Evolutionary conservation across 257 asterid genomes (phyloP).

Genomic region (Gentiana macrophylla): DNA sequence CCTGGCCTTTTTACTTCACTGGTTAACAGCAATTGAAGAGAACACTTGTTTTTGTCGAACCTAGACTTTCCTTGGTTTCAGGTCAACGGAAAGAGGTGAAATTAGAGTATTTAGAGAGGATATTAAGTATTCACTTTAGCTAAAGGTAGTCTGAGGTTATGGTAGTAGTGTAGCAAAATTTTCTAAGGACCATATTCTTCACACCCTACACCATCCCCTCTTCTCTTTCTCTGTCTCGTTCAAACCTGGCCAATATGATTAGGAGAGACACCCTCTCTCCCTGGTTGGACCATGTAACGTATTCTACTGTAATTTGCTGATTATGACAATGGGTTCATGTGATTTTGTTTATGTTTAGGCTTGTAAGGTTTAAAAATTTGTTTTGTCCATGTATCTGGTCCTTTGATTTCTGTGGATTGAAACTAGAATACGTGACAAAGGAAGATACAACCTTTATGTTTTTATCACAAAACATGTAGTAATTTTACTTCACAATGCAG

Average conservation of each 20-base stretch:
- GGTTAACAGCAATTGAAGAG: too few relatives aligned
- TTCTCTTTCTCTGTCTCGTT: neutral
- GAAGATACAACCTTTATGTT: neutral
- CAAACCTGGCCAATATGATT: neutral
- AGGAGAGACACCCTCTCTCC: neutral
- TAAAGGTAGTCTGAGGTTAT: neutral
- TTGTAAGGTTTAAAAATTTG: too few relatives aligned
- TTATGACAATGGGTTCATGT: too few relatives aligned
- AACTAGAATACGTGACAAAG: neutral
- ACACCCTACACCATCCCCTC: neutral
- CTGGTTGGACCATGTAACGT: neutral
- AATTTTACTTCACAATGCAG: too few relatives aligned
- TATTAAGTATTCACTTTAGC: too few relatives aligned
- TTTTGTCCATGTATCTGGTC: neutral
- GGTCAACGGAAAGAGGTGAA: too few relatives aligned
- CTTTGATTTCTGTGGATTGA: neutral
- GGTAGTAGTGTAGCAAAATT: neutral
- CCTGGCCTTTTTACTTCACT: too few relatives aligned
- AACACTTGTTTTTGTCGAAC: too few relatives aligned
- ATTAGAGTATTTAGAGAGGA: too few relatives aligned
- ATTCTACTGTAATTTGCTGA: neutral
- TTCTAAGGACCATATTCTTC: neutral
- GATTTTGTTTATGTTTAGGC: too few relatives aligned
- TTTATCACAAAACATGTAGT: too few relatives aligned
- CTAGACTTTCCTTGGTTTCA: too few relatives aligned